phyloP scores from a whole-genome alignment of 2,329 filamentous ascomycete species.

The Fusarium kyushuense region DNA sequence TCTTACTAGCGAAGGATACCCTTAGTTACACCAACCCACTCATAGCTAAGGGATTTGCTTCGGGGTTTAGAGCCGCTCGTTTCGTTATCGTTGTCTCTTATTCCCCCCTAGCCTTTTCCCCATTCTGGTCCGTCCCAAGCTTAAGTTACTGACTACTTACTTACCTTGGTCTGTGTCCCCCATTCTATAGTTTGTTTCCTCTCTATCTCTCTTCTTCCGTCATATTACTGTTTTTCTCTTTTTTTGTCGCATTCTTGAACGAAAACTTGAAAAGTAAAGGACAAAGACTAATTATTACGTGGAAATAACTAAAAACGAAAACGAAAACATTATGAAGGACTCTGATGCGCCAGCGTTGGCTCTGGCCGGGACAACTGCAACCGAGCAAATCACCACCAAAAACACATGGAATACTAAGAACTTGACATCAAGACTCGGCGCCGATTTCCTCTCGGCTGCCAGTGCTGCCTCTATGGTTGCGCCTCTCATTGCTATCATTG shows the following conservation, averaged over 20 bases:
- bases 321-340: constrained; percentile 22
- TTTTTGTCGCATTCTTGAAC: background rate
- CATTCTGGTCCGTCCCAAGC: background rate
- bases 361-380: constrained; percentile 38
- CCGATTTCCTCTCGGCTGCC: constrained; percentile 76
- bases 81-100: background rate
- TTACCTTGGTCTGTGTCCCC: constrained; percentile 2
- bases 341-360: constrained; percentile 35
- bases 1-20: constrained; percentile 29
- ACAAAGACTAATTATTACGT: background rate
- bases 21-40: constrained; percentile 16
- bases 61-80: constrained; percentile 7
- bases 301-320: background rate
- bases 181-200: background rate
- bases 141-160: background rate
- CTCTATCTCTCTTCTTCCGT: constrained; percentile 8
- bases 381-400: constrained; percentile 31
- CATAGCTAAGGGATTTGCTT: constrained; percentile 13
- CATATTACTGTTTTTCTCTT: background rate
- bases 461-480: constrained; percentile 82
- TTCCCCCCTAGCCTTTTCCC: constrained; percentile 3
- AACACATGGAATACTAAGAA: constrained; percentile 80
- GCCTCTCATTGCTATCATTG: constrained; percentile 88
- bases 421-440: constrained; percentile 72
- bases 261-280: background rate